Evolutionary conservation across 345 rosid species (phyloP).

Genomic region (Eutrema heterophyllum): DNA sequence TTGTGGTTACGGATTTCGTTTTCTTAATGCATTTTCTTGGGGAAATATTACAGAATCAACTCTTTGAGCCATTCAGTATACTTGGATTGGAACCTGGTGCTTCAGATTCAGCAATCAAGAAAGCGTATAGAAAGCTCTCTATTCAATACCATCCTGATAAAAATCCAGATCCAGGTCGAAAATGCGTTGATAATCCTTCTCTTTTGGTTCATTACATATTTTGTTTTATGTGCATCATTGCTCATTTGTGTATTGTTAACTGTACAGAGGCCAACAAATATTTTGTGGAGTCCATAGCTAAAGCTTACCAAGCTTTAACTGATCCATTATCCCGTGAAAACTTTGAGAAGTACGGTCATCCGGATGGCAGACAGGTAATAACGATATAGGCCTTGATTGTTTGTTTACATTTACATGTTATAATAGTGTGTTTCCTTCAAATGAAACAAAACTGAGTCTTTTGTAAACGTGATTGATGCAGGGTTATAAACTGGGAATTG

Average conservation of each 20-base stretch:
- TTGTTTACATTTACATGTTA: background rate
- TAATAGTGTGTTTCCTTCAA: background rate
- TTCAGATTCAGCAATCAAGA: slow-evolving; percentile 78
- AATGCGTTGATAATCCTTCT: background rate
- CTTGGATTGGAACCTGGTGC: slow-evolving; percentile 83
- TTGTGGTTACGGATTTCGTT: background rate
- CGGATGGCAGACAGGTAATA: slow-evolving; percentile 92
- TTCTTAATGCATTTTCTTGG: slow-evolving; percentile 4
- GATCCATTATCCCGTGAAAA: slow-evolving; percentile 93
- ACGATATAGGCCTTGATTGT: background rate
- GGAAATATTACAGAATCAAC: slow-evolving; percentile 49
- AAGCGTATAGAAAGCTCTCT: slow-evolving; percentile 88
- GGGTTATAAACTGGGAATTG: slow-evolving; percentile 98
- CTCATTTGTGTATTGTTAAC: background rate
- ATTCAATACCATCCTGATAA: slow-evolving; percentile 96
- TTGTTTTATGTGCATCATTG: background rate
- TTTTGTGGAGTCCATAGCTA: slow-evolving; percentile 86
- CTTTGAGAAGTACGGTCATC: slow-evolving; percentile 98
- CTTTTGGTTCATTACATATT: background rate
- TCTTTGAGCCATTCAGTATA: slow-evolving; percentile 83
- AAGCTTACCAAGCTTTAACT: slow-evolving; percentile 97
- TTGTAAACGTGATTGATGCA: slow-evolving; percentile 29
- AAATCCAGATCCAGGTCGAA: slow-evolving; percentile 98
- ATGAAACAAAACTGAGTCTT: background rate
- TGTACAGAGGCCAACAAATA: slow-evolving; percentile 71